phyloP scores from a whole-genome alignment of 129 eudicot species.

The Pittosporum tobira region DNA sequence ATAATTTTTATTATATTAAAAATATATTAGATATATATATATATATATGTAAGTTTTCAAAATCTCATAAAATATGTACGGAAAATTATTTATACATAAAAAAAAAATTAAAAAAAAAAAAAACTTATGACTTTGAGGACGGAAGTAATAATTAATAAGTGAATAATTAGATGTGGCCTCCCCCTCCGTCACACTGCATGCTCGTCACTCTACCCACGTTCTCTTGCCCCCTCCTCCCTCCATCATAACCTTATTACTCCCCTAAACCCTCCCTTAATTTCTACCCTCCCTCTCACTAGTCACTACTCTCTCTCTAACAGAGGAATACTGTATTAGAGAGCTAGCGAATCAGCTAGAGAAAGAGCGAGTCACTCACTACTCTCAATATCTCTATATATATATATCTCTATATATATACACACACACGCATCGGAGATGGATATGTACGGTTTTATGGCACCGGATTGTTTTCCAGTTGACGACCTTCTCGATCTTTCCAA shows the following conservation, averaged over 20 bases:
- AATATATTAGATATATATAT: too few species aligned
- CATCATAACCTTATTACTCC: slow-evolving; percentile 6
- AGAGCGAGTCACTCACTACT: background rate
- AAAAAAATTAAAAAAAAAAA: too few species aligned
- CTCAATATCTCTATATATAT: background rate
- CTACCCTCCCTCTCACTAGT: slow-evolving; percentile 21
- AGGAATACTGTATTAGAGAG: background rate
- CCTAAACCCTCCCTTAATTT: slow-evolving; percentile 17
- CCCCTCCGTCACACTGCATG: slow-evolving; percentile 44
- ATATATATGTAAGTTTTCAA: too few species aligned
- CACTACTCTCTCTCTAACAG: slow-evolving; percentile 2
- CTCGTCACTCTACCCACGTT: slow-evolving; percentile 64
- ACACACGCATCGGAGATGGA: slow-evolving; percentile 24
- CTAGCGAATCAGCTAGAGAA: background rate
- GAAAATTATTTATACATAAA: too few species aligned
- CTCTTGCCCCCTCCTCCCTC: slow-evolving; percentile 71
- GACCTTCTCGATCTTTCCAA: slow-evolving; percentile 57
- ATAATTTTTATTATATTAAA: too few species aligned
- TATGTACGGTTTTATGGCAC: slow-evolving; percentile 35
- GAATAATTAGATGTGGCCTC: background rate
- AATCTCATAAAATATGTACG: too few species aligned
- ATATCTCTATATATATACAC: too few species aligned
- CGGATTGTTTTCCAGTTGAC: slow-evolving; percentile 46
- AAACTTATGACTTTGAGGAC: too few species aligned
- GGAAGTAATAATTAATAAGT: too few species aligned